Evolutionary conservation across 176 grass and related monocot species (phyloP).

Genomic region (Ensete glaucum): DNA sequence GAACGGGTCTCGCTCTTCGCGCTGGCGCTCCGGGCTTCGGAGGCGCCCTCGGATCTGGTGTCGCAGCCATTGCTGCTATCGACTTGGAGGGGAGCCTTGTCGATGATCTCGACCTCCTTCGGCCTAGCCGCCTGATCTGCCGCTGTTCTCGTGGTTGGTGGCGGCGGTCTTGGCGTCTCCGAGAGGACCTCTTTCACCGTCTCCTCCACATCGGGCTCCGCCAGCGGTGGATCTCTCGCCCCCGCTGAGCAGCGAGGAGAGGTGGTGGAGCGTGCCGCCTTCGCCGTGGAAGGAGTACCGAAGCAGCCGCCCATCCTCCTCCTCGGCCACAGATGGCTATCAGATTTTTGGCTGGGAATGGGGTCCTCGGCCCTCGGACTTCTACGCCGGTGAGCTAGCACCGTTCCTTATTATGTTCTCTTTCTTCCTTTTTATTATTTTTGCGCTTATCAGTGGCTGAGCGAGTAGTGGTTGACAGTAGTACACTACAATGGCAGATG

Average conservation of each 20-base stretch:
- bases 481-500: too few species aligned
- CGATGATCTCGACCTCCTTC: neutral
- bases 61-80: neutral
- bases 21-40: slow-evolving; percentile 23
- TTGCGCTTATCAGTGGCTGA: too few species aligned
- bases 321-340: neutral
- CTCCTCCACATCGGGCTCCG: slow-evolving; percentile 63
- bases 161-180: slow-evolving; percentile 35
- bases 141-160: neutral
- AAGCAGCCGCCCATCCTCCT: slow-evolving; percentile 50
- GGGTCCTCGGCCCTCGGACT: too few species aligned
- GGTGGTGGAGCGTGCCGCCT: neutral
- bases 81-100: neutral
- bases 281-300: slow-evolving; percentile 28
- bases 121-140: neutral
- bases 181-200: slow-evolving; percentile 91
- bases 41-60: slow-evolving; percentile 18
- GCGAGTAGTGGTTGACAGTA: too few species aligned
- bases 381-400: too few species aligned
- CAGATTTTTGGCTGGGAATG: too few species aligned
- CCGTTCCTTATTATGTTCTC: too few species aligned
- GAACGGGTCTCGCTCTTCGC: slow-evolving; percentile 25
- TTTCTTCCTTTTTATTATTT: too few species aligned
- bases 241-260: slow-evolving; percentile 14
- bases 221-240: slow-evolving; percentile 29